Evolutionary conservation across 352 stramenopile genomes (phyloP), one percentile per base, ranked within the genome.

Genomic region (Pythium brassicae): DNA sequence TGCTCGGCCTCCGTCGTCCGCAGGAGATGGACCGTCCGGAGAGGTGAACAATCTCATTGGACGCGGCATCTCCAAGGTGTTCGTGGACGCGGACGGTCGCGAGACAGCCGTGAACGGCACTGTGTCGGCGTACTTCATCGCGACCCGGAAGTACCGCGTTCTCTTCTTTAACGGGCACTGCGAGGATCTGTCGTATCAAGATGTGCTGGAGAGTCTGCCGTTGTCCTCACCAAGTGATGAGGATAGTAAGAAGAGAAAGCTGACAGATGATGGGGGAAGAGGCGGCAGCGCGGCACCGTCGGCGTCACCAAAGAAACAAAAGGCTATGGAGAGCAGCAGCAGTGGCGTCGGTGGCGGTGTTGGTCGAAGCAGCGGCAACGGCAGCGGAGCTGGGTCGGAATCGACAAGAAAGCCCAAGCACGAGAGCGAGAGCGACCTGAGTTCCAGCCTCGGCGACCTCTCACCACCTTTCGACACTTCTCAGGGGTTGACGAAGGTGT

Each of bases 91-190:
- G 2, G 53, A 65, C 35, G 63, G 55, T n/a, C 20, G 22, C 3
- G 62, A 76, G 44, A 54, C 49, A 25, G 49, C 68, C 14, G 63
- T 87, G 10, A 69, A 67, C 29, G 81, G 81, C 40, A 70, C 75
- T 2, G 78, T 92, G 22, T 76, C 74, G 40, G 74, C 66, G 34
- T 92, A 88, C 55, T 92, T 92, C 46, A 74, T 76, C n/a, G 81
- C 81, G 3, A 92, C 76, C 19, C 78, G 79, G 29, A 92, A 77
- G 71, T 92, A 85, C 51, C 76, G 81, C 10, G 71, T 92, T 11
- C 68, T 92, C 42, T 87, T 83, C 40, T 64, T 61, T 19, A 74
- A 87, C 46, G 74, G 81, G 2, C 66, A 63, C 20, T 83, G 69
- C 20, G 70, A 66, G 23, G 81, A 92, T 57, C 67, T 89, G 48